Conservation (phyloP, 2,329 filamentous ascomycete species). For the Zymoseptoria ardabiliae region DNA sequence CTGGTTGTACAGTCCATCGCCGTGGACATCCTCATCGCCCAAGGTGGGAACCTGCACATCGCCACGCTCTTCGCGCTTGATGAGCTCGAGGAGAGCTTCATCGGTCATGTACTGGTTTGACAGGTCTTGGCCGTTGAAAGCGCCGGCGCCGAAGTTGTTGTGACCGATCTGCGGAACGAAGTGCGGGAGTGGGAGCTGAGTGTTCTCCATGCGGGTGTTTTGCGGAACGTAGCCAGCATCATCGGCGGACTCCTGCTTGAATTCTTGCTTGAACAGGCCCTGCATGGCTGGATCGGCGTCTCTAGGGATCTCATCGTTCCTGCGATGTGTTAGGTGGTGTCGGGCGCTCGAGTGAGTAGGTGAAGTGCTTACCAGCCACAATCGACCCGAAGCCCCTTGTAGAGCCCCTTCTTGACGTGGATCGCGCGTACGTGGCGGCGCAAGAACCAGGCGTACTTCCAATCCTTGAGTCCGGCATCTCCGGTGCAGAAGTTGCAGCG, state of each 20-base stretch:
- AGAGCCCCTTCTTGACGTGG: constrained; percentile 15
- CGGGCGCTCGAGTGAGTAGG: background rate
- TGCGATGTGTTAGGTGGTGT: background rate
- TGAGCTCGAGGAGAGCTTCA: background rate
- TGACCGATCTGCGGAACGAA: background rate
- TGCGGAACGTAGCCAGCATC: background rate
- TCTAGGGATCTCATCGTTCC: background rate
- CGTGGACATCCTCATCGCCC: background rate
- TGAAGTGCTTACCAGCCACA: constrained; percentile 16
- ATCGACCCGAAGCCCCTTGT: constrained; percentile 13
- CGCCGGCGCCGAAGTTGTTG: background rate
- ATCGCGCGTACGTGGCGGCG: constrained; percentile 23
- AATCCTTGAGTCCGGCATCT: constrained; percentile 11
- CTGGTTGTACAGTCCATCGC: background rate
- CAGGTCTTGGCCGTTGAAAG: background rate
- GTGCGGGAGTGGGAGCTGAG: background rate
- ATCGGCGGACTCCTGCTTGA: background rate
- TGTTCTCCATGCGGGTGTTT: background rate
- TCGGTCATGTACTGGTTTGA: background rate
- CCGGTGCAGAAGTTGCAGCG: constrained; percentile 23
- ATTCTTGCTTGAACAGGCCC: background rate
- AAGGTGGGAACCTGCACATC: background rate
- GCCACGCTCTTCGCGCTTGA: background rate
- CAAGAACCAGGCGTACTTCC: constrained; percentile 25
- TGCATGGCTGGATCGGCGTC: background rate